Evolutionary conservation across 2,329 filamentous ascomycete genomes (phyloP).

Genomic region (Phyllosticta capitalensis): DNA sequence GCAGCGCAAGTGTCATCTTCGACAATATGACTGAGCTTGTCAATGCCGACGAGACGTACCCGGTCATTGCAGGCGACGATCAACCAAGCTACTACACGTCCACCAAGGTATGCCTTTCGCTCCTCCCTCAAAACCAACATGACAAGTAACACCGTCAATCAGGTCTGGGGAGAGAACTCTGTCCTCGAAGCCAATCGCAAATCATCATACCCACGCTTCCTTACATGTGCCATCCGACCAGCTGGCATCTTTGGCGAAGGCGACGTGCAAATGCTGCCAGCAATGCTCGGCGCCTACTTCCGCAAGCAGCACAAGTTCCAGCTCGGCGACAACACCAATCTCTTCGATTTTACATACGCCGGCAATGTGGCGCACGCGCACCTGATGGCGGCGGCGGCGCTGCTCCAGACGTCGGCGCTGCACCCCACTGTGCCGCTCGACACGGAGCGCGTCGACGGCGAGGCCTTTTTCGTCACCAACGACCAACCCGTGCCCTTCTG

Average conservation of each 20-base stretch:
- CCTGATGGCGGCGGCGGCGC: slow-evolving; percentile 40
- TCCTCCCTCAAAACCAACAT: no score
- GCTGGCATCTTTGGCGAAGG: slow-evolving; percentile 43
- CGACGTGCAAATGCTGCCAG: slow-evolving; percentile 38
- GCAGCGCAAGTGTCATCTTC: slow-evolving; percentile 40
- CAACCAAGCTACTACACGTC: slow-evolving; percentile 44
- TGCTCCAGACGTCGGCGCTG: slow-evolving; percentile 35
- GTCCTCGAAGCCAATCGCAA: slow-evolving; percentile 42
- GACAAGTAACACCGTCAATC: neutral
- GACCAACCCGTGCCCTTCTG: slow-evolving; percentile 42
- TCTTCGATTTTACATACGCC: slow-evolving; percentile 46
- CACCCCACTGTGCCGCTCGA: slow-evolving; percentile 31
- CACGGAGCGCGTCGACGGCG: slow-evolving; percentile 38
- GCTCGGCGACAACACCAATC: slow-evolving; percentile 42
- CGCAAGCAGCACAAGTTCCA: slow-evolving; percentile 42
- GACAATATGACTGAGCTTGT: slow-evolving; percentile 36
- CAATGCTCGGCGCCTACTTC: slow-evolving; percentile 35
- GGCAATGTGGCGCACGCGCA: slow-evolving; percentile 44
- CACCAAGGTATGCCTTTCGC: slow-evolving; percentile 32
- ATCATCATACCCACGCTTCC: slow-evolving; percentile 30
- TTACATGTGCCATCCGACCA: slow-evolving; percentile 41
- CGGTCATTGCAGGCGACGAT: slow-evolving; percentile 33
- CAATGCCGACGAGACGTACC: slow-evolving; percentile 41
- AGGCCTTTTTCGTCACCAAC: slow-evolving; percentile 44
- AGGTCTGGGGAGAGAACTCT: slow-evolving; percentile 38